These are phyloP conservation scores for Plasmodium chabaudi DNA, from an alignment of 169 alveolate genomes.

Conservation along the genomic window DNA sequence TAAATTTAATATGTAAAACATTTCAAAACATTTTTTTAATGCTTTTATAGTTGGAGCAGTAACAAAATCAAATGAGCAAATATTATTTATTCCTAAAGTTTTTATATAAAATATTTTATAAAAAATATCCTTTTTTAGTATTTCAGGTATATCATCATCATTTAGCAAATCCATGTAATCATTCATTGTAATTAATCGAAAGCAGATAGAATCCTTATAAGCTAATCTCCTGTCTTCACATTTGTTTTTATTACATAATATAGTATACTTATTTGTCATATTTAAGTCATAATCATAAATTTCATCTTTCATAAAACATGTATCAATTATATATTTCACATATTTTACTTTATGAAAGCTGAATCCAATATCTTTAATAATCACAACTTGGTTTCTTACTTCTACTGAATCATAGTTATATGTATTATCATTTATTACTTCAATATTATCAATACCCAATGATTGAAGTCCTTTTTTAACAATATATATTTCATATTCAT, in stretches of 20 bases:
- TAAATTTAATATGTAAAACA: conserved; percentile 56
- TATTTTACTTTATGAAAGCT: conserved; percentile 38
- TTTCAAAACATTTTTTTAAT: conserved; percentile 62
- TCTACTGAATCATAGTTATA: conserved; percentile 7
- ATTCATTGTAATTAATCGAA: conserved; percentile 50
- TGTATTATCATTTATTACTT: conserved; percentile 21
- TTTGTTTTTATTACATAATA: conserved; percentile 57
- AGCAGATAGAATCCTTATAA: conserved; percentile 35
- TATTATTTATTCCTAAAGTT: conserved; percentile 64
- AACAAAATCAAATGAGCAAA: conserved; percentile 71
- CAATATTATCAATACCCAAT: conserved; percentile 25
- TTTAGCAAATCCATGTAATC: conserved; percentile 44
- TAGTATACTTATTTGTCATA: conserved; percentile 44
- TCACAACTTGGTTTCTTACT: conserved; percentile 46
- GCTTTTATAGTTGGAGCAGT: conserved; percentile 61
- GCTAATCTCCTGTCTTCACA: conserved; percentile 59
- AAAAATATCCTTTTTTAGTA: conserved; percentile 71
- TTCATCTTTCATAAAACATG: conserved; percentile 63
- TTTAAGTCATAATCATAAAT: conserved; percentile 65
- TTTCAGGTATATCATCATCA: conserved; percentile 52
- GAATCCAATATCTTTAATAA: conserved; percentile 22
- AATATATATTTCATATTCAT: conserved; percentile 65
- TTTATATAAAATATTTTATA: conserved; percentile 59
- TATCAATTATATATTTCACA: conserved; percentile 65
- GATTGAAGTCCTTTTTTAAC: conserved; percentile 40